Evolutionary conservation across 164 flowering plant species (phyloP).

Genomic region (Malania oleifera): DNA sequence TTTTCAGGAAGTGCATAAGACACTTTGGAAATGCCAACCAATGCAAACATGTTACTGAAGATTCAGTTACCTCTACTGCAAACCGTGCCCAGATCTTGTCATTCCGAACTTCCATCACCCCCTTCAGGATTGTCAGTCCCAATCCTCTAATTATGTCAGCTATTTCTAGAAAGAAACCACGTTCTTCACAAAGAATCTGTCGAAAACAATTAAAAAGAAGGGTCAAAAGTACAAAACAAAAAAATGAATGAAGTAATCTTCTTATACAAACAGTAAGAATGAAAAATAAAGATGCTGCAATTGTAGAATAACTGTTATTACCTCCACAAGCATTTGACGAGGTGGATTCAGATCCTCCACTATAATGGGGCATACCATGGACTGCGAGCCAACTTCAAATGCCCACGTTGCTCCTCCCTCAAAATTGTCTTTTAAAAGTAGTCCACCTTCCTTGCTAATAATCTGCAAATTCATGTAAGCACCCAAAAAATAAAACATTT

Average conservation of each 20-base stretch:
- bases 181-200: conserved; percentile 88
- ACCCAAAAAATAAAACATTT: background rate
- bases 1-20: no score
- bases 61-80: conserved; percentile 64
- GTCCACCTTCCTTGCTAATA: conserved; percentile 57
- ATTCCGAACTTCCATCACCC: conserved; percentile 70
- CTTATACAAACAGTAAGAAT: background rate
- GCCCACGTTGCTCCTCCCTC: conserved; percentile 98
- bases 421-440: conserved; percentile 60
- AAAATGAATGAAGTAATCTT: background rate
- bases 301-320: conserved; percentile 16
- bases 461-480: conserved; percentile 34
- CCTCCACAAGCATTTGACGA: conserved; percentile 97
- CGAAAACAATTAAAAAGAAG: background rate
- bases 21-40: no score
- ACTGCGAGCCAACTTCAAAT: conserved; percentile 83
- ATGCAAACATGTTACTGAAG: no score
- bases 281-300: background rate
- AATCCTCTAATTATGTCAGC: conserved; percentile 73
- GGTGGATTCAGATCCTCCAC: conserved; percentile 88
- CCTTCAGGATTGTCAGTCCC: conserved; percentile 86
- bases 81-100: conserved; percentile 86
- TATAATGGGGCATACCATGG: conserved; percentile 86
- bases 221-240: background rate
- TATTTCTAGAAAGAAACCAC: conserved; percentile 79